Conservation (phyloP, 768 basidiomycete species). For the Mycena vulgaris region DNA sequence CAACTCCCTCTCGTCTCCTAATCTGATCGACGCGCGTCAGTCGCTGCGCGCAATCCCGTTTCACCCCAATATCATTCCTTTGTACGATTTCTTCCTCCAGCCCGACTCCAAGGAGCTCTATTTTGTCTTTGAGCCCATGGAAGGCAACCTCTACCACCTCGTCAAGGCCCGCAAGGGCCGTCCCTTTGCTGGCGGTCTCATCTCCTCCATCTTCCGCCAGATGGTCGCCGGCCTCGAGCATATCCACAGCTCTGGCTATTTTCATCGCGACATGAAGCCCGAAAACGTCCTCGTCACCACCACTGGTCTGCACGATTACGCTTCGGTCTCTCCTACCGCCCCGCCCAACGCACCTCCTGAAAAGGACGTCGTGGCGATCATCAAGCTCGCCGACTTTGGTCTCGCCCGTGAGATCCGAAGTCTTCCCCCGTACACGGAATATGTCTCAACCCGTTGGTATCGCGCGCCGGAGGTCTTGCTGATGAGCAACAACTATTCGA, state of each 20-base stretch:
- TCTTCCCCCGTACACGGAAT: conserved; percentile 96
- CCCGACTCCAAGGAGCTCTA: conserved; percentile 96
- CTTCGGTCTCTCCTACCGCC: conserved; percentile 79
- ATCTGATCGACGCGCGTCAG: conserved; percentile 58
- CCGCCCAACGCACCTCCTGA: conserved; percentile 79
- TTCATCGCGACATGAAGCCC: conserved; percentile 99
- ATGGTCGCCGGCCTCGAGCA: conserved; percentile 92
- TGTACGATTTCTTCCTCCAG: conserved; percentile 99
- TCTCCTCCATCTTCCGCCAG: conserved; percentile 95
- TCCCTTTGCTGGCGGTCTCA: conserved; percentile 95
- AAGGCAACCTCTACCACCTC: conserved; percentile 99
- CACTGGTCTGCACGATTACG: conserved; percentile 94
- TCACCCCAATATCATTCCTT: conserved; percentile 97
- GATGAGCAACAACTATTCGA: conserved; percentile 92
- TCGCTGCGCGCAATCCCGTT: conserved; percentile 95
- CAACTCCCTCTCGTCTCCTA: conserved; percentile 30
- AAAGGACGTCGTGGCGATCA: conserved; percentile 95
- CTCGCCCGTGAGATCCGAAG: conserved; percentile 92
- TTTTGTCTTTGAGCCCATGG: conserved; percentile 99
- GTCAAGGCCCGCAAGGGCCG: conserved; percentile 97
- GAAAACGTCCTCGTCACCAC: conserved; percentile 99
- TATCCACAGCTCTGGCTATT: conserved; percentile 93
- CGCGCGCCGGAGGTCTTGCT: conserved; percentile 97
- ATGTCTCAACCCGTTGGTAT: conserved; percentile 99
- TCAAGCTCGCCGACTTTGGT: conserved; percentile 99